phyloP scores from a whole-genome alignment of 73 alveolate genomes.

The Durusdinium trenchii region DNA sequence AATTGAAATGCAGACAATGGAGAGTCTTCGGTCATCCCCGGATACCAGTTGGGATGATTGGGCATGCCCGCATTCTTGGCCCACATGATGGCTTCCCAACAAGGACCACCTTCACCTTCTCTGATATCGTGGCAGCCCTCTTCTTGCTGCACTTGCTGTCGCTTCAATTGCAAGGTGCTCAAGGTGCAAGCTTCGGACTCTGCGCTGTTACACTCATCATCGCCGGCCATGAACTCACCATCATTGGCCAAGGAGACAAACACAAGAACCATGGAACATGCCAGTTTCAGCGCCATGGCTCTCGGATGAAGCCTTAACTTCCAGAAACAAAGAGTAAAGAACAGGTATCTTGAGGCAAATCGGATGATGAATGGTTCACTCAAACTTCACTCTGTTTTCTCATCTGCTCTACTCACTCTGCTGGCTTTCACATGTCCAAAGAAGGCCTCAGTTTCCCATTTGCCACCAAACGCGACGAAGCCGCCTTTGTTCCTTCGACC shows the following conservation, averaged over 20 bases:
- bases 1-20: conserved; percentile 43
- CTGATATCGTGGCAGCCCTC: conserved; percentile 46
- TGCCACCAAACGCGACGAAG: too few relatives aligned
- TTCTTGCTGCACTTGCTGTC: neutral
- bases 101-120: conserved; percentile 30
- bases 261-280: conserved; percentile 44
- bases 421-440: too few relatives aligned
- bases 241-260: conserved; percentile 31
- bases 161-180: conserved; percentile 39
- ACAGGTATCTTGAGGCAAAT: conserved; percentile 16
- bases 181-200: neutral
- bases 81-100: conserved; percentile 88
- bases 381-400: too few relatives aligned
- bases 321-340: neutral
- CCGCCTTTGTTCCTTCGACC: too few relatives aligned
- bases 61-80: conserved; percentile 85
- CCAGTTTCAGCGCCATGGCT: conserved; percentile 58
- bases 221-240: conserved; percentile 47
- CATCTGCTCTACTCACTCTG: too few relatives aligned
- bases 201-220: conserved; percentile 18
- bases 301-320: neutral
- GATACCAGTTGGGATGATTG: conserved; percentile 69
- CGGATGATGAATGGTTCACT: too few relatives aligned
- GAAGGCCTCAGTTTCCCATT: too few relatives aligned
- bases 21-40: conserved; percentile 60